Base-by-base conservation (phyloP, 257 asterid genomes). In the Leonotis leonurus region DNA sequence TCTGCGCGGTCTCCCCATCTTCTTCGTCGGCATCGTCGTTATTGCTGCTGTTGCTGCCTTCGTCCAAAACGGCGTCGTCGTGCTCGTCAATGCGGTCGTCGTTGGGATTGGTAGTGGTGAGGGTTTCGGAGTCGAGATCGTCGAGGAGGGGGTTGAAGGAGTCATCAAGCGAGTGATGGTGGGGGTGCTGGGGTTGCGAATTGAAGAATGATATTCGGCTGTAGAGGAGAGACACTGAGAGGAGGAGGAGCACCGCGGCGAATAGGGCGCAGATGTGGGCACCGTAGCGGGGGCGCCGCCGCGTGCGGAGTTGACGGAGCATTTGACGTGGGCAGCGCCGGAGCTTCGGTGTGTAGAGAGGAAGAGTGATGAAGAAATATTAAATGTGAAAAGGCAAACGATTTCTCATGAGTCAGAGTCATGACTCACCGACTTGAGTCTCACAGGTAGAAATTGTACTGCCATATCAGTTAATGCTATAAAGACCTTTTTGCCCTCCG, bases 71-170 rank as follows among this genome's bases (percentile, higher is more conserved):
- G 71, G 78, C 83, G 64, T 89, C 93, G 55, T 92, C 99, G 1
- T 81, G 89, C 75, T 83, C 96, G 73, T 92, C 99, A 35, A 92
- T 92, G 67, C 94, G 99, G 43, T 92, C 99, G n/a, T 84, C 97
- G 43, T 53, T 68, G 50, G 90, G 70, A 45, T 67, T 73, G 63
- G 80, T 41, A 51, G 68, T 58, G 68, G 70, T 70, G 76, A 79
- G 56, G 16, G 86, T 43, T 14, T 87, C 95, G 9, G 86, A 62
- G 60, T 83, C 89, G 59, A 84, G 73, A 70, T 89, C 95, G 72
- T 83, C 91, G 59, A 89, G 80, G 53, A 93, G 95, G 6, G 89
- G 87, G 22, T 85, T 74, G 59, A 75, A 69, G 54, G 77, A 62
- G 62, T 80, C 80, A 79, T 74, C 76, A 39, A 69, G 83, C 41